Evolutionary conservation across 2,329 filamentous ascomycete genomes (phyloP).

Genomic region (Pseudocercospora vitis): DNA sequence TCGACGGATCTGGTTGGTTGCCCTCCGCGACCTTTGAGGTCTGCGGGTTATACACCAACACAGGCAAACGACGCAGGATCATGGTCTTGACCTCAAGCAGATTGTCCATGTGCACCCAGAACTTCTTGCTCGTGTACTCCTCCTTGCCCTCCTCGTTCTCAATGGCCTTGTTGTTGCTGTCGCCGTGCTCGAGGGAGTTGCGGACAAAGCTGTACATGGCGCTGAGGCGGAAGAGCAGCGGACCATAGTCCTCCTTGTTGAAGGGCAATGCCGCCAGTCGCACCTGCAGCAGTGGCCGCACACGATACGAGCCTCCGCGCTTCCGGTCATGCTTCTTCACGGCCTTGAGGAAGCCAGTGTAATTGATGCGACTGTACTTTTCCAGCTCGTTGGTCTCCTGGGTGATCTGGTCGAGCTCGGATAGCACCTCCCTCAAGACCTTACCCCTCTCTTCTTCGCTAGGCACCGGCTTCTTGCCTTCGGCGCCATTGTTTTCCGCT

Average conservation of each 20-base stretch:
- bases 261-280: slow-evolving; percentile 85
- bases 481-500: slow-evolving; percentile 19
- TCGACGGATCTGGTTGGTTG: slow-evolving; percentile 75
- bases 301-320: slow-evolving; percentile 79
- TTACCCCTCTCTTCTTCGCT: slow-evolving; percentile 46
- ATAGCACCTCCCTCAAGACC: slow-evolving; percentile 68
- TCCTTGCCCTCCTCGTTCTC: slow-evolving; percentile 29
- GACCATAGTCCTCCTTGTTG: slow-evolving; percentile 92
- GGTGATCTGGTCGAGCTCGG: slow-evolving; percentile 82
- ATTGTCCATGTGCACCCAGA: slow-evolving; percentile 96
- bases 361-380: slow-evolving; percentile 94
- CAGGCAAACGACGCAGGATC: slow-evolving; percentile 84
- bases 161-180: slow-evolving; percentile 17
- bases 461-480: slow-evolving; percentile 39
- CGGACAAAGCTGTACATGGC: slow-evolving; percentile 95
- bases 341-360: slow-evolving; percentile 96
- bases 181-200: slow-evolving; percentile 69
- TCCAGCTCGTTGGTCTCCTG: slow-evolving; percentile 91
- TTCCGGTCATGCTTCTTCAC: slow-evolving; percentile 99
- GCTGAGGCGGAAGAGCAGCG: slow-evolving; percentile 82
- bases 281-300: slow-evolving; percentile 88
- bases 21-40: slow-evolving; percentile 78
- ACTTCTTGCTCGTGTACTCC: slow-evolving; percentile 38
- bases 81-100: slow-evolving; percentile 95
- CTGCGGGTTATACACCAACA: slow-evolving; percentile 89